Evolutionary conservation across 331 rosid genomes (phyloP).

Genomic region (Dryas integrifolia): DNA sequence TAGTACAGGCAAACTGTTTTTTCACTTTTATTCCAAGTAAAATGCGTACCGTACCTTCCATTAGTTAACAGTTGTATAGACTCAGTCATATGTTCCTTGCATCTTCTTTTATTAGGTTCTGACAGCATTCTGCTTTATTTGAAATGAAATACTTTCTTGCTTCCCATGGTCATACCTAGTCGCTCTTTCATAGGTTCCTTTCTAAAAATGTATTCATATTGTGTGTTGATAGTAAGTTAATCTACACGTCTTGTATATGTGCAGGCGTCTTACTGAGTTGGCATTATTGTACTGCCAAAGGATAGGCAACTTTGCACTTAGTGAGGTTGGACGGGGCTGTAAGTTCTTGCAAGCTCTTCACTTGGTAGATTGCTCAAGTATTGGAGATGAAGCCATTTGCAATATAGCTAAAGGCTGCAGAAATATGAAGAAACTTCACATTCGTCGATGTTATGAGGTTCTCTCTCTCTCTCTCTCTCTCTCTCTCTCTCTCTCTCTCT

Average conservation of each 20-base stretch:
- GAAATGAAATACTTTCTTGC: background rate
- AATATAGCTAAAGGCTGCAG: constrained; percentile 79
- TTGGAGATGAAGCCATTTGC: constrained; percentile 87
- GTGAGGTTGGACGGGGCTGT: constrained; percentile 79
- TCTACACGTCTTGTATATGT: constrained; percentile 24
- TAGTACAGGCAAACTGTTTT: background rate
- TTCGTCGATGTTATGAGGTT: constrained; percentile 95
- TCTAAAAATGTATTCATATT: constrained; percentile 16
- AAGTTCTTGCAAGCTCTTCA: constrained; percentile 82
- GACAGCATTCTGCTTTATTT: background rate
- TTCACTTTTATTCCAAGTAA: background rate
- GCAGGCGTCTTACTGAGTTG: constrained; percentile 74
- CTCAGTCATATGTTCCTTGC: background rate
- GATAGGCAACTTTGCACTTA: constrained; percentile 70
- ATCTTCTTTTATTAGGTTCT: constrained; percentile 1
- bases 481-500: background rate
- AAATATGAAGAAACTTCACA: constrained; percentile 83
- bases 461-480: background rate
- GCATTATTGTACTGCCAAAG: constrained; percentile 83
- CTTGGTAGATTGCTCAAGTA: constrained; percentile 89
- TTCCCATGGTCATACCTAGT: constrained; percentile 2
- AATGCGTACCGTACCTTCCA: background rate
- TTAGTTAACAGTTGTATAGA: constrained; percentile 13
- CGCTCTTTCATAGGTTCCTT: constrained; percentile 2
- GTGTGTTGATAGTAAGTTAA: constrained; percentile 22